These are phyloP conservation scores for Chlamydomonas sp. DNA, from an alignment of 139 green algal species.

Conservation along the genomic window DNA sequence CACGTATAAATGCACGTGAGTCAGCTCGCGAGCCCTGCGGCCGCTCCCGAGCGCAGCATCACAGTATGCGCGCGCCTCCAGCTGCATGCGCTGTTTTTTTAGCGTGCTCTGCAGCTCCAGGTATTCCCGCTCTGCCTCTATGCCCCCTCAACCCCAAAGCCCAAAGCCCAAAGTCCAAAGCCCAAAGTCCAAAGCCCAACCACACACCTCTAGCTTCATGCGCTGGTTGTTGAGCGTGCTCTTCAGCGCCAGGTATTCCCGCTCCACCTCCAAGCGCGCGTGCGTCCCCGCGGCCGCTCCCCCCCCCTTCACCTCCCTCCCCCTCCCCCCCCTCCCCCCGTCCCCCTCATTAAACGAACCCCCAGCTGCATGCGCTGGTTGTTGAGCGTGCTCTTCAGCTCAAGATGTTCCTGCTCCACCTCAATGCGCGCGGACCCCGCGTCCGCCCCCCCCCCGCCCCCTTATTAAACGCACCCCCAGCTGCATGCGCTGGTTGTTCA, in stretches of 20 bases:
- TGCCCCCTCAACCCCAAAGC: no score
- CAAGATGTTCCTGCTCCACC: slow-evolving; percentile 37
- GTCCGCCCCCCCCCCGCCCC: no score
- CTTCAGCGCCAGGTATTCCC: slow-evolving; percentile 40
- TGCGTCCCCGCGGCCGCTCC: no score
- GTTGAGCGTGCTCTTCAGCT: slow-evolving; percentile 27
- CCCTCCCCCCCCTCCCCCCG: background rate
- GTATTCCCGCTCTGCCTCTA: slow-evolving; percentile 37
- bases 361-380: slow-evolving; percentile 34
- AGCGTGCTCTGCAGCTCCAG: slow-evolving; percentile 31
- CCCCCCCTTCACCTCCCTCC: background rate
- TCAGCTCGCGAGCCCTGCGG: no score
- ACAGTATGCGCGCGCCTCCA: no score
- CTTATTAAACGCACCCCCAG: no score
- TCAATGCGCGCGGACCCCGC: slow-evolving; percentile 12
- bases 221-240: slow-evolving; percentile 22
- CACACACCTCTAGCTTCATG: slow-evolving; percentile 39
- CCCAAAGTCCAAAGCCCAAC: no score
- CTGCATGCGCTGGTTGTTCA: slow-evolving; percentile 31
- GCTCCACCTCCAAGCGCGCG: background rate
- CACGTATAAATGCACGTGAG: no score
- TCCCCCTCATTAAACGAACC: no score
- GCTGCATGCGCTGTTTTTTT: slow-evolving; percentile 28
- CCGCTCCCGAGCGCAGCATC: no score
- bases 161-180: no score